phyloP scores from a whole-genome alignment of 495 filamentous ascomycete genomes.

The Penicillium lagena region DNA sequence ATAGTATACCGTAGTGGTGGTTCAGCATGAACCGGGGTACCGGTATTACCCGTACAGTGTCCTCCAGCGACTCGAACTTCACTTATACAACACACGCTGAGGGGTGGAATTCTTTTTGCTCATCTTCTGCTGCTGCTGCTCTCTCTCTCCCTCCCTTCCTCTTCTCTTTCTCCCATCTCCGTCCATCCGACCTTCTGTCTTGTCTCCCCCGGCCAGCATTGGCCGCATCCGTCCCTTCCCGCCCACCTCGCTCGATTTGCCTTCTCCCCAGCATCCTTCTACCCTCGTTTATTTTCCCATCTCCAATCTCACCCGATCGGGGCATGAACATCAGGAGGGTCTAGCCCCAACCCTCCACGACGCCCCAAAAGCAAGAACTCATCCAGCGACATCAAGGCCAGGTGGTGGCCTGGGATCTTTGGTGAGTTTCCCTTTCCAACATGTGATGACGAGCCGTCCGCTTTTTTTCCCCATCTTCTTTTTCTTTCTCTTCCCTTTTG shows the following conservation, averaged over 20 bases:
- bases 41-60: no score
- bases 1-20: no score
- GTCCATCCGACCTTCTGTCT: no score
- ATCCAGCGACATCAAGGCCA: conserved; percentile 1
- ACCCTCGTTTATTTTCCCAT: conserved; percentile 1
- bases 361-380: background rate
- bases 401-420: conserved; percentile 1
- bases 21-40: no score
- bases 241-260: background rate
- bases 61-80: no score
- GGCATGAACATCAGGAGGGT: conserved; percentile 27
- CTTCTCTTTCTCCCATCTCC: background rate
- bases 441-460: background rate
- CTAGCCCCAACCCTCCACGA: conserved; percentile 23
- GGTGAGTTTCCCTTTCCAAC: no score
- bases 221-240: background rate
- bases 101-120: background rate
- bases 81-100: no score
- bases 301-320: conserved; percentile 8
- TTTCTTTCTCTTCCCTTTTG: background rate
- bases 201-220: no score
- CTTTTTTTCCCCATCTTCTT: background rate
- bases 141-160: background rate
- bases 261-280: background rate
- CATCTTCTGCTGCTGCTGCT: background rate